Percentiles rank a stretch among this genome's conserved stretches.
Conservation (phyloP, 2,329 filamentous ascomycete genomes). For the Mycosphaerella arachidis region DNA sequence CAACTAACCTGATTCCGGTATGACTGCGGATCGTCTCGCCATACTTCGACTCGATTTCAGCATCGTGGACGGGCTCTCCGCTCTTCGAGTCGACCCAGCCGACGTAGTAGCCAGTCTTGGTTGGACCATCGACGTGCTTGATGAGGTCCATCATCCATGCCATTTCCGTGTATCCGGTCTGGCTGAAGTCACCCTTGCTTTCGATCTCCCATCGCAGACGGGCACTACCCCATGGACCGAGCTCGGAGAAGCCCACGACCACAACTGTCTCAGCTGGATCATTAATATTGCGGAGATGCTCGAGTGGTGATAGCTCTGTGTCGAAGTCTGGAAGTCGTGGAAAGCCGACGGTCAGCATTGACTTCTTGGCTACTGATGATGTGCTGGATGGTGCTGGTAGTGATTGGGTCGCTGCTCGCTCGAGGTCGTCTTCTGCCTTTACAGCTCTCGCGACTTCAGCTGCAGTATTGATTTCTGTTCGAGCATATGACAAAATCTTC, state of each 20-base stretch:
- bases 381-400: conserved; percentile 89
- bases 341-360: conserved; percentile 98
- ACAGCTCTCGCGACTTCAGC: conserved; percentile 91
- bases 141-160: conserved; percentile 99
- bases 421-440: conserved; percentile 54
- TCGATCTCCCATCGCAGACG: conserved; percentile 99
- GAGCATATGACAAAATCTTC: conserved; percentile 84
- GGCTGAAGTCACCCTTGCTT: conserved; percentile 89
- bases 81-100: conserved; percentile 96
- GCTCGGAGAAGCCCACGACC: conserved; percentile 91
- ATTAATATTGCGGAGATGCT: conserved; percentile 94
- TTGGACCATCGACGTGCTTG: conserved; percentile 92
- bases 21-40: conserved; percentile 96
- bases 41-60: conserved; percentile 95
- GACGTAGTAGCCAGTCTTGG: conserved; percentile 94
- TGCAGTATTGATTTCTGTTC: conserved; percentile 91
- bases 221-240: conserved; percentile 97
- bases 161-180: conserved; percentile 98
- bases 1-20: conserved; percentile 93
- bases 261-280: conserved; percentile 97
- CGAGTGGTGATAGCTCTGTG: conserved; percentile 80
- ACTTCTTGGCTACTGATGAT: conserved; percentile 90
- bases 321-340: conserved; percentile 89
- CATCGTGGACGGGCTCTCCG: conserved; percentile 93
- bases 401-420: conserved; percentile 94